Percentiles rank a stretch among this genome's conserved stretches.
These are phyloP conservation scores for Alternaria infectoria DNA, from an alignment of 2,329 filamentous ascomycete species.

Conservation along the genomic window DNA sequence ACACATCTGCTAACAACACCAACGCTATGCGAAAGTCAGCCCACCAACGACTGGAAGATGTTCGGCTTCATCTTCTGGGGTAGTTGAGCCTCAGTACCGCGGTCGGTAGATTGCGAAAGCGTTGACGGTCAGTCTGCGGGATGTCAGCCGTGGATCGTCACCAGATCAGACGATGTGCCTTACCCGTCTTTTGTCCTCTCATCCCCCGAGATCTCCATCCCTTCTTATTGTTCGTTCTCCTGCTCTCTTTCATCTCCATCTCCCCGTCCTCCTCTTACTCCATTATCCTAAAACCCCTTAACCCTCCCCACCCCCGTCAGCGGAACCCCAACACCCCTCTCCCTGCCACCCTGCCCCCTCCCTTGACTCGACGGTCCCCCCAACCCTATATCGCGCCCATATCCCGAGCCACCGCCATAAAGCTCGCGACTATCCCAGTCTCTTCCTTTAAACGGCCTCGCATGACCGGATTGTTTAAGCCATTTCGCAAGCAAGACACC, in stretches of 20 bases:
- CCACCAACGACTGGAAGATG: background rate
- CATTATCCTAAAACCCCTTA: slow-evolving; percentile 20
- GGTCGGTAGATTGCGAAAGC: background rate
- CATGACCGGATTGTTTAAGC: slow-evolving; percentile 25
- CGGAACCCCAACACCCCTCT: slow-evolving; percentile 12
- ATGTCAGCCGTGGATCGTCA: background rate
- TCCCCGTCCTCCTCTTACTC: no score
- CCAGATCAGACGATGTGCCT: no score
- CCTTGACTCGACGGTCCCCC: background rate
- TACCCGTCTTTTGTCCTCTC: no score
- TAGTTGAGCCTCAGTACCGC: background rate
- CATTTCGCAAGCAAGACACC: slow-evolving; percentile 25
- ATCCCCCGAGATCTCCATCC: no score
- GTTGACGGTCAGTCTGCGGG: background rate
- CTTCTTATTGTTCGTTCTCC: no score
- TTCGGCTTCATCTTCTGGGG: background rate
- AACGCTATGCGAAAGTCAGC: background rate
- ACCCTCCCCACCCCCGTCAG: slow-evolving; percentile 22
- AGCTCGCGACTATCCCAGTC: slow-evolving; percentile 8
- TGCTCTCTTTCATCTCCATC: no score
- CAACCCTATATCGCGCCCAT: slow-evolving; percentile 6
- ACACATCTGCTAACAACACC: background rate
- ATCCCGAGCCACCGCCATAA: slow-evolving; percentile 15
- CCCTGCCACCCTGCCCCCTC: background rate
- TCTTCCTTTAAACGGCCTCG: slow-evolving; percentile 18